Evolutionary conservation across 2,329 filamentous ascomycete genomes (phyloP), one percentile per base, ranked within the genome.

Genomic region (Trichoderma sp.): DNA sequence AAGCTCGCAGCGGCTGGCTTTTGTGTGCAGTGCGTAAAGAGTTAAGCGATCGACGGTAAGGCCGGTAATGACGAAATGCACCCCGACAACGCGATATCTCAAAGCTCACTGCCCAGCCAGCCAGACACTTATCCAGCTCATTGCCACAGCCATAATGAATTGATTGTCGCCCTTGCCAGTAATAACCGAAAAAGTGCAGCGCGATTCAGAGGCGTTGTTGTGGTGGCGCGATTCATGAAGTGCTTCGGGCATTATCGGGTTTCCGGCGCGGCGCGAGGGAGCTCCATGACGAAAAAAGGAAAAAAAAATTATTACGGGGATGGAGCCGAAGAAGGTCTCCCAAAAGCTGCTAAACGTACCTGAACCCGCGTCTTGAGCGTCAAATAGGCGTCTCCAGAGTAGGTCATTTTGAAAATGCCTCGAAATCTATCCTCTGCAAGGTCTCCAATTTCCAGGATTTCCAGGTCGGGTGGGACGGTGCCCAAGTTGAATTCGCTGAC

Each of bases 361-460:
- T 99, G 96, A 74, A 99, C 96, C 83, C 94, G 90, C 72, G 96
- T 99, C 82, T 96, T 96, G 74, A 99, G 87, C 30, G 96, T 98
- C 83, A 99, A 84, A 80, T 95, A 98, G 34, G 96, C 95, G 83
- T 99, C 95, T 75, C 96, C 96, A 2, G 93, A 90, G 81, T 99
- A 99, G 81, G 92, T 95, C 95, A 99, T 98, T 83, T 98, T 98
- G 87, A 99, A 99, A 76, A 99, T 98, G 80, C 96, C 96, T 72
- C 96, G 89, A 82, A 99, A 99, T 68, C 95, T 88, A 85, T 99
- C 96, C 83, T 98, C 96, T 68, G 96, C 96, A 80, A 99, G 86
- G 82, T 99, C 96, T 71, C 96, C 96, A 82, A 99, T 97, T 85
- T 99, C 96, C 75, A 99, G 84, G 74, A 99, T 98, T 83, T 99